Base-by-base conservation (phyloP, 352 stramenopile species). In the Peronospora tabacina region DNA sequence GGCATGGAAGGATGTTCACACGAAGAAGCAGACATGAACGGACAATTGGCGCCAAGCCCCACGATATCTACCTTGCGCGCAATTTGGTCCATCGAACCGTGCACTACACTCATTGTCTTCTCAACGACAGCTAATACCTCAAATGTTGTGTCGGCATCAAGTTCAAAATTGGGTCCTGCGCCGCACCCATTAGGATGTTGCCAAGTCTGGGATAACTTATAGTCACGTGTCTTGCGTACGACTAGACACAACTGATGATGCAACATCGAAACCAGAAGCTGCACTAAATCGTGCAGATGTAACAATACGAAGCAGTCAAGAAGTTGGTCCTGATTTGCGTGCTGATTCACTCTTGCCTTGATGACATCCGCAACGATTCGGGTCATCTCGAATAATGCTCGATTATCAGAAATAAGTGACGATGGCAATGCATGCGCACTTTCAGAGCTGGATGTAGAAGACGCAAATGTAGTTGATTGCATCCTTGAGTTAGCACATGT, bases 221-320 rank as follows among this genome's bases (percentile, higher is more conserved):
- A 70, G 16, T 88, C 66, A 16, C 57, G 60, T 11, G 76, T 82
- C 61, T 85, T 88, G 26, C 57, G 60, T 12, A 87, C 46, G 8
- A 85, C 70, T 5, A 82, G 41, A 35, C 65, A 74, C 13, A 84
- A 55, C 20, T 88, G 76, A 35, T 88, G 76, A 28, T 88, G 76
- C 3, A 88, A 52, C 76, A 88, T 88, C 13, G 76, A 79, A 8
- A 84, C 72, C 10, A 88, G 51, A n/a, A 88, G 63, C 37, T 80
- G 59, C 13, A 79, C 61, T 8, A 85, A 53, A 39, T 72, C 51
- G 20, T 70, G 55, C 2, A 85, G 38, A 45, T 88, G 72, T 7
- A 59, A 33, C 32, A 85, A 33, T 30, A 72, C 66, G 41, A 84
- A 71, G 32, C 70, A 61, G 39, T 88, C 76, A 5, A 88, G 59